Base-by-base conservation (phyloP, 208 protist species). In the Acanthamoeba healyi region DNA sequence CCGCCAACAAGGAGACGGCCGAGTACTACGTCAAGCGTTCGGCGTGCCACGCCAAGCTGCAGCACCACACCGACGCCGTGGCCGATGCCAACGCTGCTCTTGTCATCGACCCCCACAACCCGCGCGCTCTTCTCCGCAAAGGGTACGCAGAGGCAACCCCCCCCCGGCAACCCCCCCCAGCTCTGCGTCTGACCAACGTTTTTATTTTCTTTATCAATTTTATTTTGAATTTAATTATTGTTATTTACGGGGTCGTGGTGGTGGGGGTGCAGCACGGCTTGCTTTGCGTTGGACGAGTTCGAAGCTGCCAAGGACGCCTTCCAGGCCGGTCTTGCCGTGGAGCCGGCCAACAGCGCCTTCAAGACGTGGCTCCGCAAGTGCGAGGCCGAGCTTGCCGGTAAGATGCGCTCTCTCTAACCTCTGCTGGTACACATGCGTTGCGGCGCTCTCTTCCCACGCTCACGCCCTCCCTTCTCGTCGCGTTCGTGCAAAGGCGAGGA, bases 351-450 rank as follows among this genome's bases (percentile, higher is more conserved):
- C 61, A 49, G 42, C 58, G 22, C 44, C 38, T 94, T 94, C 63
- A 94, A 94, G 56, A 95, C 94, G n/a, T 95, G 94, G 94, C 56
- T 95, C 36, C 94, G 94, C 87, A 95, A 95, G 77, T 95, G 94
- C 94, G 70, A 93, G 12, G 94, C 94, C 38, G 94, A 95, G 63
- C 40, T 95, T 72, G 63, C 63, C 9, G 63, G 63, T 38, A 72
- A 2, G 10, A 9, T 29, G n/a, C 29, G 3, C n/a, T 40, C 15
- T 9, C 38, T 36, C 32, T 10, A 5, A 5, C 63, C 6, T 26
- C 9, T 19, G 2, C 12, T 19, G 3, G 3, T 36, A 36, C 26
- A 49, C 3, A 42, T 3, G 81, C 29, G 81, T 49, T 4, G 44
- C 44, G 19, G 7, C 63, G n/a, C 29, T 3, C 7, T 15, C 32